Conservation (phyloP, 441 rosid genomes). For the Pelargonium fulgidum region DNA sequence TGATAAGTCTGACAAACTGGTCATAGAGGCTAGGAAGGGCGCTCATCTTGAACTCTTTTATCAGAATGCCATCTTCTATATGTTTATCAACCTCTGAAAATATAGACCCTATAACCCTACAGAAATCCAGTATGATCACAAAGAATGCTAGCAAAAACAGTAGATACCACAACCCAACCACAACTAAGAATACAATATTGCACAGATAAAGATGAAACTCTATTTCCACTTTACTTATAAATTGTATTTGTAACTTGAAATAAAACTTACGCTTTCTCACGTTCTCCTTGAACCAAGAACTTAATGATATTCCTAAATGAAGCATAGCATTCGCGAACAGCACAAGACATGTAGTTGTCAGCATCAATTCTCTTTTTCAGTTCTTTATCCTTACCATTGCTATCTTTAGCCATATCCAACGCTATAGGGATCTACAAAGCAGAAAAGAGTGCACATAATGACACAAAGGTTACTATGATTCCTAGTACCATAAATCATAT, state of each 20-base stretch:
- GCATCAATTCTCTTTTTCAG: constrained; percentile 73
- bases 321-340: constrained; percentile 94
- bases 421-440: constrained; percentile 86
- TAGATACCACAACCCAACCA: not conserved
- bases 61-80: constrained; percentile 36
- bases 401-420: constrained; percentile 98
- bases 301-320: constrained; percentile 74
- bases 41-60: constrained; percentile 68
- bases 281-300: constrained; percentile 65
- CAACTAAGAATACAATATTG: not conserved
- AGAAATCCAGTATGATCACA: constrained; percentile 18
- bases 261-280: constrained; percentile 59
- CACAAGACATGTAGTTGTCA: constrained; percentile 82
- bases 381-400: constrained; percentile 85
- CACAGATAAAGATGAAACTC: not conserved
- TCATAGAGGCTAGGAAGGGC: constrained; percentile 85
- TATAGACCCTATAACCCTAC: constrained; percentile 68
- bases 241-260: constrained; percentile 10
- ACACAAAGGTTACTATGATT: constrained; percentile 4
- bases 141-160: constrained; percentile 6
- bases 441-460: constrained; percentile 18
- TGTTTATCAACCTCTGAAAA: constrained; percentile 61
- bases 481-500: no score
- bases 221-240: not conserved
- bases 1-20: constrained; percentile 80